Evolutionary conservation across 345 rosid species (phyloP), one percentile per base, ranked within the genome.

Genomic region (Hypericum perforatum): DNA sequence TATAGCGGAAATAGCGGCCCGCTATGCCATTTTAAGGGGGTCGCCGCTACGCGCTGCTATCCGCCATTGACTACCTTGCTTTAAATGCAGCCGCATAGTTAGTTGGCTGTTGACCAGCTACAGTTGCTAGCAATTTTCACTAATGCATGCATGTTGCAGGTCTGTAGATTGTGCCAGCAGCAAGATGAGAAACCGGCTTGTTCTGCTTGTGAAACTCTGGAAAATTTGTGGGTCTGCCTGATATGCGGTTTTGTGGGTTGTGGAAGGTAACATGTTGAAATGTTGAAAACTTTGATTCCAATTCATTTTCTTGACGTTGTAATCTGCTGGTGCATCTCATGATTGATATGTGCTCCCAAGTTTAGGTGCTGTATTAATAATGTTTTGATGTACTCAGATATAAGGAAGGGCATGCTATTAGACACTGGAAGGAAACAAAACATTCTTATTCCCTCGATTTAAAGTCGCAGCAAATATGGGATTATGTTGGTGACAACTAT

Each of bases 231-330:
- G 98, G 77, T 84, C 48, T 92, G 97, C 53, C 69, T 92, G 69
- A 88, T 85, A 52, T 83, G 98, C 67, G 95, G 96, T 58, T 88
- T 92, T 75, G 70, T 88, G 38, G 95, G 97, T 39, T 88, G 97
- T 75, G 97, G 91, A 79, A 92, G 98, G 97, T 88, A 74, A 62
- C 32, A 22, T 7, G 32, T 22, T 22, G 32, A 1, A 1, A 22
- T 22, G 32, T 22, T 22, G 32, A 22, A 22, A 22, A 22, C 32
- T 22, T 22, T 22, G 32, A 22, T 22, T 22, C 32, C 32, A 22
- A 4, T 22, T 44, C 13, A 48, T 44, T 53, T 22, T 22, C 32
- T 22, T 22, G 32, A 22, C 32, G 32, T 22, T 22, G 32, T 22
- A 22, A 22, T 22, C 32, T 22, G 32, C 32, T 22, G 32, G 32